Base-by-base conservation (phyloP, 805 yeast genomes). In the Kodamaea sagamina region DNA sequence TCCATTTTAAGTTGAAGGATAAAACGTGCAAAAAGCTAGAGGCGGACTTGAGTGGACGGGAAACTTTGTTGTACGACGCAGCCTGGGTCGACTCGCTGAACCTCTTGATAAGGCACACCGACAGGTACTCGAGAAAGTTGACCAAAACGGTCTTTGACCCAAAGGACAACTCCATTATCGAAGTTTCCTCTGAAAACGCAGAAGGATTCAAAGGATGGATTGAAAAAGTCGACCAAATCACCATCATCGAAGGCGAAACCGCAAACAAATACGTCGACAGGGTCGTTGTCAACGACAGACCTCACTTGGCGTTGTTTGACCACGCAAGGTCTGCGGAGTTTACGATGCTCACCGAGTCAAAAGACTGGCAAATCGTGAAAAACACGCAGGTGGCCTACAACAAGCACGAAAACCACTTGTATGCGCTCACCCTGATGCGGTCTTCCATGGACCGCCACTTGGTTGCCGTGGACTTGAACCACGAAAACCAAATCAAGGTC, bases 151-250 rank as follows among this genome's bases (percentile, higher is more conserved):
- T 55, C 2, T 54, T 31, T 34, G 16, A 29, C n/a, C 35, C 50
- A 4, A 17, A 36, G 4, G 25, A 17, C 3, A n/a, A n/a, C n/a
- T 18, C 15, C 11, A 43, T 44, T 1, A 21, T 26, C 9, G 36
- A 34, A 1, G 42, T 56, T 6, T 32, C 48, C 1, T 19, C 40
- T 5, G 22, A 29, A 2, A 46, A 52, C 19, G 39, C 60, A 4
- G 39, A 42, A 5, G 50, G 44, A 28, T 58, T 45, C 32, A 35
- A 42, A 22, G 62, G 63, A 1, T 59, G 63, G 63, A 42, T 59
- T 2, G 62, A 56, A 26, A 55, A 56, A 36, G 27, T 52, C 6
- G 28, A 46, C 10, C 52, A 51, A 4, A 32, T 58, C 3, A 46
- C 48, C 2, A 10, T 49, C 3, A 39, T 54, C 6, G 37, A 44